phyloP scores from a whole-genome alignment of 192 early-diverging fungal species.

The Blastocladiella britannica region DNA sequence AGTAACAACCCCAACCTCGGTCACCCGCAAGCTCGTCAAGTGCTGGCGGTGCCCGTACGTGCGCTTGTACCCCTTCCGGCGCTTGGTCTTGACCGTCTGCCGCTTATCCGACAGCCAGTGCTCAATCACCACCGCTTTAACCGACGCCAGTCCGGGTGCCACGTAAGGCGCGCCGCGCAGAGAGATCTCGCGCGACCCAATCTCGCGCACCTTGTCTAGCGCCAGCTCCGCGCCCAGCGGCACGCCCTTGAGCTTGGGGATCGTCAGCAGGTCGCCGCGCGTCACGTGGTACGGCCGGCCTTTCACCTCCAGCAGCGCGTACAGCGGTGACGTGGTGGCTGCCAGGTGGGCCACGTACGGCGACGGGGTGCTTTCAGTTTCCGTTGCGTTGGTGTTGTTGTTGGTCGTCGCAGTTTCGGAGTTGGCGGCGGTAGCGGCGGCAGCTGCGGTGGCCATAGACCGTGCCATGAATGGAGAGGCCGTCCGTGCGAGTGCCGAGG shows the following conservation, averaged over 20 bases:
- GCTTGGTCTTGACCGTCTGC: constrained; percentile 57
- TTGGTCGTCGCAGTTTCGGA: no score
- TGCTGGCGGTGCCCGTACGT: constrained; percentile 44
- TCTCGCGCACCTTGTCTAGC: constrained; percentile 68
- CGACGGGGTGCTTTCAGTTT: no score
- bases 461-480: no score
- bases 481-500: no score
- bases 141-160: constrained; percentile 39
- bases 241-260: constrained; percentile 63
- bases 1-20: constrained; percentile 46
- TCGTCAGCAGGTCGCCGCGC: constrained; percentile 68
- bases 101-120: constrained; percentile 58
- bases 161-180: constrained; percentile 74
- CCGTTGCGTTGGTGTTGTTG: no score
- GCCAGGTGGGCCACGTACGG: background rate
- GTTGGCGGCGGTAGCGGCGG: no score
- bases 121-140: constrained; percentile 76
- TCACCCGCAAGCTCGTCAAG: constrained; percentile 52
- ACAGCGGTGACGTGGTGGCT: constrained; percentile 27
- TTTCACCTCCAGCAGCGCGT: constrained; percentile 73
- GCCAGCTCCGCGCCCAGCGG: constrained; percentile 67
- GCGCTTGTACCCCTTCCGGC: constrained; percentile 51
- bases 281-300: constrained; percentile 71
- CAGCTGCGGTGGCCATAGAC: no score
- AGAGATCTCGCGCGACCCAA: constrained; percentile 62